Conservation (phyloP, 345 rosid genomes). For the Salix brachista region DNA sequence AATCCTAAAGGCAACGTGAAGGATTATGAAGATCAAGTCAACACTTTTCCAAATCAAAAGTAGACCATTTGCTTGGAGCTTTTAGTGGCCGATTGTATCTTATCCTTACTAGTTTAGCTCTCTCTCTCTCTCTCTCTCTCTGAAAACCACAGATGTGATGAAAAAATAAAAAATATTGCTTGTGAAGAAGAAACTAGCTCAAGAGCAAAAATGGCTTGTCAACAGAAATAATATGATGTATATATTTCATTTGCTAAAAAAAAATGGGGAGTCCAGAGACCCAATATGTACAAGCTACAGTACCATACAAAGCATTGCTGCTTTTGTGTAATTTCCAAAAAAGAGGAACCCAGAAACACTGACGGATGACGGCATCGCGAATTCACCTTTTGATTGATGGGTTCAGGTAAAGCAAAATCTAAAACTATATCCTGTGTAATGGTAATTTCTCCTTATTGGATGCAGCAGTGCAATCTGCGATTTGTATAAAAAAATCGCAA, state of each 20-base stretch:
- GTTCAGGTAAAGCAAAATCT: conserved; percentile 11
- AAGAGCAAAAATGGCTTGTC: no score
- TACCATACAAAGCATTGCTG: not conserved
- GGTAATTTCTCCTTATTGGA: conserved; percentile 21
- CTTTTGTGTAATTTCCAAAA: conserved; percentile 6
- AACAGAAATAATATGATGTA: not conserved
- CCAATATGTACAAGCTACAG: not conserved
- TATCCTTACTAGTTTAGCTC: not conserved
- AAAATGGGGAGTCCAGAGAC: not conserved
- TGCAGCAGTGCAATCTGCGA: conserved; percentile 44
- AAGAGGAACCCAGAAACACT: not conserved
- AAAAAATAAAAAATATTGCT: not conserved
- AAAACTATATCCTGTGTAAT: conserved; percentile 9
- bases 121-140: no score
- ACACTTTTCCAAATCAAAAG: not conserved
- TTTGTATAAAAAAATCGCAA: conserved; percentile 27
- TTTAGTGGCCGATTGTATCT: not conserved
- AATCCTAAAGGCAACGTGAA: conserved; percentile 62
- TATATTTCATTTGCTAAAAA: not conserved
- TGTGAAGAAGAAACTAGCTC: not conserved
- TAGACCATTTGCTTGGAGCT: not conserved
- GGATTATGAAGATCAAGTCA: conserved; percentile 48
- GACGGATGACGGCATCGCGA: conserved; percentile 1
- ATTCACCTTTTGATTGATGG: conserved; percentile 18
- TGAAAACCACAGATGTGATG: no score